phyloP scores from a whole-genome alignment of 108 stramenopile genomes.

The Pseudonitzschia pungens region DNA sequence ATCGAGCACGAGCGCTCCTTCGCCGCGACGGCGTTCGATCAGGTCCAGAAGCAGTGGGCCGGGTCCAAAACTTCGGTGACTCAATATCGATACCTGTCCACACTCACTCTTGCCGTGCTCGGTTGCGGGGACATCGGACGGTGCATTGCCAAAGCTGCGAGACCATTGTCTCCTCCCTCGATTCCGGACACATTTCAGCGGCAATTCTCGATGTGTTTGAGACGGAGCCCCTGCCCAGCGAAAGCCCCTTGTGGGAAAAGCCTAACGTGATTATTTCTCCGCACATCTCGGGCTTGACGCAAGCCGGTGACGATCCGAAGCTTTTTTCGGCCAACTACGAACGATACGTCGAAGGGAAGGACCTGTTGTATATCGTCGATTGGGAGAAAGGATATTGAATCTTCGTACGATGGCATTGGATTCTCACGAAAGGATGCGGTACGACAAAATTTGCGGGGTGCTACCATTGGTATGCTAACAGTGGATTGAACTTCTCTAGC shows the following conservation, averaged over 20 bases:
- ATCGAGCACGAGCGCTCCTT: constrained; percentile 57
- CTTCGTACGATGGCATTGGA: neutral
- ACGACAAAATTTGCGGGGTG: too few species aligned
- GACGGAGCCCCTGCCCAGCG: constrained; percentile 41
- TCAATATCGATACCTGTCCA: constrained; percentile 48
- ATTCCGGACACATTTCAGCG: constrained; percentile 39
- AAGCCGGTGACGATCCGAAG: constrained; percentile 40
- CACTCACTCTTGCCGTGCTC: constrained; percentile 43
- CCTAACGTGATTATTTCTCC: constrained; percentile 45
- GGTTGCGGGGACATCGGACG: constrained; percentile 60
- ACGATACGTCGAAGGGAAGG: constrained; percentile 42
- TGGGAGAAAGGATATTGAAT: constrained; percentile 48
- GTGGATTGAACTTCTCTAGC: too few species aligned
- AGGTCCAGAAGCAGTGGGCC: constrained; percentile 38
- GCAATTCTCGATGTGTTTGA: constrained; percentile 59
- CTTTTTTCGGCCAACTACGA: constrained; percentile 43
- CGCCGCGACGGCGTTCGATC: constrained; percentile 32
- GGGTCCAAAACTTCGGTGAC: constrained; percentile 29
- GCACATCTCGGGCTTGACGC: constrained; percentile 46
- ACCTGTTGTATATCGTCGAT: constrained; percentile 41
- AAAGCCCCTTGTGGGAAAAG: constrained; percentile 43
- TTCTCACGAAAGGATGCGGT: neutral
- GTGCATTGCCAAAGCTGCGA: constrained; percentile 43
- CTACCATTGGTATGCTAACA: too few species aligned
- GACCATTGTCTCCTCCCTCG: constrained; percentile 38